phyloP scores from a whole-genome alignment of 2,329 filamentous ascomycete species.

The Beauveria scarabaeidicola region DNA sequence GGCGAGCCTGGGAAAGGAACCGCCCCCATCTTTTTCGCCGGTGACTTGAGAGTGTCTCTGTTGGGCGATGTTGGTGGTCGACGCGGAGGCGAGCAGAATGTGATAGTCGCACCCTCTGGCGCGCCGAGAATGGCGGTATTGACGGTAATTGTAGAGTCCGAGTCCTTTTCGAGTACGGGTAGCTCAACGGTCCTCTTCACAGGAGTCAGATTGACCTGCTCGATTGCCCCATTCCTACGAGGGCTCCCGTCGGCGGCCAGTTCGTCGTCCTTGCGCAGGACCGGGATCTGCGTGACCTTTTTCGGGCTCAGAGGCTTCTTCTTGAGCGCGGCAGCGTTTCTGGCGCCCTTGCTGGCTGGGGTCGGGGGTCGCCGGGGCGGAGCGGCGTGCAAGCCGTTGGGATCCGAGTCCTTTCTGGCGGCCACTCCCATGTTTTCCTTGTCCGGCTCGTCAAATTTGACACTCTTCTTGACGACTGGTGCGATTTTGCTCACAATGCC shows the following conservation, averaged over 20 bases:
- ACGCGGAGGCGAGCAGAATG: constrained; percentile 48
- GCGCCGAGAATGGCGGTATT: constrained; percentile 24
- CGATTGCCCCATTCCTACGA: constrained; percentile 28
- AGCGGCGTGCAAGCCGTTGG: constrained; percentile 29
- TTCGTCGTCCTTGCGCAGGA: constrained; percentile 32
- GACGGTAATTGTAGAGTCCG: constrained; percentile 20
- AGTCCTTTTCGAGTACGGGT: constrained; percentile 8
- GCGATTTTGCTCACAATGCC: constrained; percentile 16
- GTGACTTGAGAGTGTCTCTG: constrained; percentile 48
- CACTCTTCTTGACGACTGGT: constrained; percentile 44
- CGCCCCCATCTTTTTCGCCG: constrained; percentile 37
- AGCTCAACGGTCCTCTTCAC: constrained; percentile 26
- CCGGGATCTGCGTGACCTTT: constrained; percentile 52
- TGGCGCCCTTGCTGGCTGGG: constrained; percentile 26
- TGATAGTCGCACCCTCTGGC: constrained; percentile 28
- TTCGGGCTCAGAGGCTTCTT: constrained; percentile 53
- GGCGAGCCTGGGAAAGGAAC: constrained; percentile 25
- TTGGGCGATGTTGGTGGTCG: constrained; percentile 42
- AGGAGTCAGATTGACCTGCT: constrained; percentile 29
- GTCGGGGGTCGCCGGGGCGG: constrained; percentile 35
- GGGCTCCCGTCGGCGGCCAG: constrained; percentile 53
- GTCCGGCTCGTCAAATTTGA: constrained; percentile 56
- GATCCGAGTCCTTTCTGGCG: constrained; percentile 27
- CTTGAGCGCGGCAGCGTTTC: constrained; percentile 26
- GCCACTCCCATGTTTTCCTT: constrained; percentile 52